Percentiles rank a stretch among this genome's conserved stretches.
Evolutionary conservation across 2,329 filamentous ascomycete genomes (phyloP).

Genomic region (Meredithiella fracta): DNA sequence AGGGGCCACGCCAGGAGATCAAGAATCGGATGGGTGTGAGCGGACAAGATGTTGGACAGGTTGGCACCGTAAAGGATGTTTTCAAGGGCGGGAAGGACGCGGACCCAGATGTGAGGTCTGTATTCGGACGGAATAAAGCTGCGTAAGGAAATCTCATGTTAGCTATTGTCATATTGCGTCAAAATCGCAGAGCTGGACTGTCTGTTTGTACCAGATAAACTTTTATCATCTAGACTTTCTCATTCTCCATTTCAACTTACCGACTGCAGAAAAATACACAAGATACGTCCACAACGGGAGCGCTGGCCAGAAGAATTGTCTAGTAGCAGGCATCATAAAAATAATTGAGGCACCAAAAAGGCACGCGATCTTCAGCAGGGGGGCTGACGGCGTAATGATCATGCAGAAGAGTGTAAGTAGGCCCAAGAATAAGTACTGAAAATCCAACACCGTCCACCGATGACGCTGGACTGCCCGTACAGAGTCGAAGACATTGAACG

Average conservation of each 20-base stretch:
- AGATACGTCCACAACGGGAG: conserved; percentile 74
- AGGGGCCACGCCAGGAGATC: conserved; percentile 86
- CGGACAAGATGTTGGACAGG: conserved; percentile 85
- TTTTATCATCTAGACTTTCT: too few relatives aligned
- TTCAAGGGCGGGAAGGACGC: conserved; percentile 81
- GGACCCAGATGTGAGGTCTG: conserved; percentile 87
- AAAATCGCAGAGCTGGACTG: neutral
- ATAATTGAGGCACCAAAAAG: conserved; percentile 51
- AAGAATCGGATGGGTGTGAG: conserved; percentile 66
- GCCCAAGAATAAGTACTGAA: conserved; percentile 64
- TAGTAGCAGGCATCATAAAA: conserved; percentile 64
- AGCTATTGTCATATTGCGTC: neutral
- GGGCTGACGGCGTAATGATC: conserved; percentile 65
- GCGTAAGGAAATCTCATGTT: neutral
- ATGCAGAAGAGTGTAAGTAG: conserved; percentile 68
- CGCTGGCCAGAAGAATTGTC: conserved; percentile 83
- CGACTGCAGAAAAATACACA: conserved; percentile 78
- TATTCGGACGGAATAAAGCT: conserved; percentile 84
- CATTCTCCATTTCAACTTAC: conserved; percentile 37
- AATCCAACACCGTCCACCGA: conserved; percentile 67
- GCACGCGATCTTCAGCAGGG: conserved; percentile 58
- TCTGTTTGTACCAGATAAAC: too few relatives aligned
- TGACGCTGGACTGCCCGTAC: conserved; percentile 59
- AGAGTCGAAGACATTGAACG: conserved; percentile 65
- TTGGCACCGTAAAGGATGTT: conserved; percentile 95